A percentile compares a stretch with the other conserved stretches of the same genome.
Evolutionary conservation across 495 filamentous ascomycete genomes (phyloP).

Genomic region (Trypethelium eluteriae): DNA sequence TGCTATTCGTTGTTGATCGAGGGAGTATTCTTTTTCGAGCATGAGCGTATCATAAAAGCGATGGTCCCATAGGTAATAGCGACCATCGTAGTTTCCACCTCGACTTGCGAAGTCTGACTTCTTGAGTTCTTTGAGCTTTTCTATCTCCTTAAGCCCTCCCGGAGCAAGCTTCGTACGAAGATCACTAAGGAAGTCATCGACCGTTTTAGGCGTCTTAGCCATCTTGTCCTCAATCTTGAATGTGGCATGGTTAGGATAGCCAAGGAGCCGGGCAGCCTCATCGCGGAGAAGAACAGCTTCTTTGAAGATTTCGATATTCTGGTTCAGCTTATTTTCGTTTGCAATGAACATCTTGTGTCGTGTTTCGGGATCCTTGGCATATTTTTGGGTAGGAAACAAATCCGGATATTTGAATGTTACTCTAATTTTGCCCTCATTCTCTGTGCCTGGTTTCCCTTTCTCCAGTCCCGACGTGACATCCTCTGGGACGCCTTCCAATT

Average conservation of each 20-base stretch:
- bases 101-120: slow-evolving; percentile 60
- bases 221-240: slow-evolving; percentile 95
- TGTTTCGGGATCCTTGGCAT: slow-evolving; percentile 50
- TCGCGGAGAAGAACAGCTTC: slow-evolving; percentile 84
- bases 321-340: slow-evolving; percentile 76
- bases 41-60: slow-evolving; percentile 84
- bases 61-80: slow-evolving; percentile 88
- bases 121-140: slow-evolving; percentile 68
- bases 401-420: slow-evolving; percentile 67
- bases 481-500: slow-evolving; percentile 57
- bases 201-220: slow-evolving; percentile 85
- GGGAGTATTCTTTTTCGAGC: slow-evolving; percentile 80
- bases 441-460: slow-evolving; percentile 34
- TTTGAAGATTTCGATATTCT: slow-evolving; percentile 77
- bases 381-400: slow-evolving; percentile 58
- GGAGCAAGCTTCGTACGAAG: slow-evolving; percentile 64
- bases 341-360: slow-evolving; percentile 51
- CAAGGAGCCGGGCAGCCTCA: slow-evolving; percentile 82
- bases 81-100: slow-evolving; percentile 52
- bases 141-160: slow-evolving; percentile 70
- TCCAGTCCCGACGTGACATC: slow-evolving; percentile 47
- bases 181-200: slow-evolving; percentile 76
- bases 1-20: slow-evolving; percentile 82
- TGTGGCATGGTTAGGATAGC: slow-evolving; percentile 86
- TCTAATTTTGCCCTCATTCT: slow-evolving; percentile 54